Evolutionary conservation across 371 early-diverging fungal genomes (phyloP).

Genomic region (Mortierella sp.): DNA sequence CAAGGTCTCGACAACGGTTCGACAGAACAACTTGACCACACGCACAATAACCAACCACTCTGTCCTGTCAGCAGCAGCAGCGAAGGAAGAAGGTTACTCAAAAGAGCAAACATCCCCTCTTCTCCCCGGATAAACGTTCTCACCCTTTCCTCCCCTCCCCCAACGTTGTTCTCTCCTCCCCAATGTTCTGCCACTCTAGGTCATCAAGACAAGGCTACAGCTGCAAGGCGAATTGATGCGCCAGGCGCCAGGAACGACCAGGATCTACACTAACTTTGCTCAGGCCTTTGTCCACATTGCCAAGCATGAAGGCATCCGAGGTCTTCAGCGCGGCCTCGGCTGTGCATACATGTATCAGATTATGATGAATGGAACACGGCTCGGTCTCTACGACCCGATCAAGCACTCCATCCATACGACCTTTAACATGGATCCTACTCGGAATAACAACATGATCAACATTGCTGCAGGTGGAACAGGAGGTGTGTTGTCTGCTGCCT

Average conservation of each 20-base stretch:
- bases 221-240: slow-evolving; percentile 91
- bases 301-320: slow-evolving; percentile 85
- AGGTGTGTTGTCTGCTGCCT: slow-evolving; percentile 83
- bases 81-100: not conserved
- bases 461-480: slow-evolving; percentile 56
- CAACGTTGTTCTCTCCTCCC: not conserved
- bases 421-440: slow-evolving; percentile 37
- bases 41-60: no score
- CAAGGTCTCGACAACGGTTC: no score
- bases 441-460: slow-evolving; percentile 39
- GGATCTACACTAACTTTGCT: slow-evolving; percentile 82
- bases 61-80: no score
- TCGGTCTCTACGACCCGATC: slow-evolving; percentile 91
- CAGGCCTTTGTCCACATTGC: slow-evolving; percentile 84
- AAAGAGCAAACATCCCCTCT: not conserved
- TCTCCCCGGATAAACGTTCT: slow-evolving; percentile 3
- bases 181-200: slow-evolving; percentile 57
- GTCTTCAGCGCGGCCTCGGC: slow-evolving; percentile 90
- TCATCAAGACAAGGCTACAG: slow-evolving; percentile 95
- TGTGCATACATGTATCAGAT: slow-evolving; percentile 95
- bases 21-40: no score
- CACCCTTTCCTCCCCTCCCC: not conserved
- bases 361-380: slow-evolving; percentile 91
- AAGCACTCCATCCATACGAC: slow-evolving; percentile 53
- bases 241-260: slow-evolving; percentile 55